These are phyloP conservation scores for Fusarium buxicola DNA, from an alignment of 2,329 filamentous ascomycete species.

Conservation along the genomic window DNA sequence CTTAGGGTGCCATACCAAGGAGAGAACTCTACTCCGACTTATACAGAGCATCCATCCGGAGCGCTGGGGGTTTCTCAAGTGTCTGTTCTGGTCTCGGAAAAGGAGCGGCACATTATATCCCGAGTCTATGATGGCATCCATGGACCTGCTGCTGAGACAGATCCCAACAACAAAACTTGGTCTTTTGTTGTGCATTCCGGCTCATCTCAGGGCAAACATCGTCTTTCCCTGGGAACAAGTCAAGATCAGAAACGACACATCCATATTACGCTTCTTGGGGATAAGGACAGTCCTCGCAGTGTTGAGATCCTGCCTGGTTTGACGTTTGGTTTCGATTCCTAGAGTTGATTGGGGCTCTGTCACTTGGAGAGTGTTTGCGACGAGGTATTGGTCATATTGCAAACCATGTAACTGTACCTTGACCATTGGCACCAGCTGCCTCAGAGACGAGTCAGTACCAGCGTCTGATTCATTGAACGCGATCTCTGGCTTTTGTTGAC, in stretches of 20 bases:
- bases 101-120: not conserved
- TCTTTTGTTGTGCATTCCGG: slow-evolving; percentile 27
- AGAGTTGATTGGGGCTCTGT: no score
- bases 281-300: not conserved
- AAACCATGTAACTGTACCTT: no score
- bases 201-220: slow-evolving; percentile 8
- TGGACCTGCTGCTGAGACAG: not conserved
- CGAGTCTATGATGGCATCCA: slow-evolving; percentile 26
- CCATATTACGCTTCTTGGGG: slow-evolving; percentile 6
- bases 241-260: not conserved
- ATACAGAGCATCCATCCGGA: slow-evolving; percentile 20
- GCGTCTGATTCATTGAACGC: no score
- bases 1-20: slow-evolving; percentile 18
- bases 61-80: slow-evolving; percentile 6
- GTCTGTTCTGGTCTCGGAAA: not conserved
- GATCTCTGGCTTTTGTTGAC: no score
- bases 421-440: no score
- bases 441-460: no score
- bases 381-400: no score
- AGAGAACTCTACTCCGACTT: not conserved
- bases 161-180: not conserved
- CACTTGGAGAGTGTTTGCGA: no score
- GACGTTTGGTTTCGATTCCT: slow-evolving; percentile 5
- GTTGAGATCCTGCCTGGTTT: slow-evolving; percentile 24
- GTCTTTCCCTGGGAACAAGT: not conserved